phyloP scores from a whole-genome alignment of 495 filamentous ascomycete genomes.

The Aspergillus panamensis region DNA sequence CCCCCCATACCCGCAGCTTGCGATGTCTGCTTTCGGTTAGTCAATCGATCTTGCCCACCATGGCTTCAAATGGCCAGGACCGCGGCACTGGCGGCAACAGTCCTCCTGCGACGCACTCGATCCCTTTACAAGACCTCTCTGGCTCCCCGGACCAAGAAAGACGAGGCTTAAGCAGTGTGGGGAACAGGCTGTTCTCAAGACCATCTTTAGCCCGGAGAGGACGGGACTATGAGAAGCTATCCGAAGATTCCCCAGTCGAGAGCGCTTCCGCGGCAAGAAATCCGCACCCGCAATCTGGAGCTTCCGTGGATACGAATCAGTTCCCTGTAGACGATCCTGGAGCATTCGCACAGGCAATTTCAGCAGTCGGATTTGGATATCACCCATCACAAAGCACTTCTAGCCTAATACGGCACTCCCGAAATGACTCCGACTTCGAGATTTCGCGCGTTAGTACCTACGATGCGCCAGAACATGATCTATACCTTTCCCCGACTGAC shows the following conservation, averaged over 20 bases:
- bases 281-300: slow-evolving; percentile 20
- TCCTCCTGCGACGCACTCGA: slow-evolving; percentile 59
- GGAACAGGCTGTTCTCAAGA: slow-evolving; percentile 35
- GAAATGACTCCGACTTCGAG: slow-evolving; percentile 34
- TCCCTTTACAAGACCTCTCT: slow-evolving; percentile 80
- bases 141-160: slow-evolving; percentile 47
- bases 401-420: slow-evolving; percentile 22
- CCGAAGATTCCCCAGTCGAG: slow-evolving; percentile 50
- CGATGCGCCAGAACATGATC: slow-evolving; percentile 34
- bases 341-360: slow-evolving; percentile 58
- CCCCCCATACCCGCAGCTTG: slow-evolving; percentile 21
- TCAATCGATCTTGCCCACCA: slow-evolving; percentile 42
- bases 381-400: slow-evolving; percentile 33
- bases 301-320: slow-evolving; percentile 36
- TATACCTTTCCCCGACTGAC: slow-evolving; percentile 47
- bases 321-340: slow-evolving; percentile 46
- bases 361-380: slow-evolving; percentile 57
- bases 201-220: slow-evolving; percentile 37
- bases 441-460: slow-evolving; percentile 29
- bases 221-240: slow-evolving; percentile 50
- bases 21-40: slow-evolving; percentile 47
- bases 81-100: slow-evolving; percentile 45
- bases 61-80: slow-evolving; percentile 58
- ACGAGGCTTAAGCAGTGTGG: slow-evolving; percentile 28
- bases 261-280: slow-evolving; percentile 21